A percentile compares a stretch with the other conserved stretches of the same genome.
Conservation (phyloP, 345 rosid species). For the Kandelia obovata region DNA sequence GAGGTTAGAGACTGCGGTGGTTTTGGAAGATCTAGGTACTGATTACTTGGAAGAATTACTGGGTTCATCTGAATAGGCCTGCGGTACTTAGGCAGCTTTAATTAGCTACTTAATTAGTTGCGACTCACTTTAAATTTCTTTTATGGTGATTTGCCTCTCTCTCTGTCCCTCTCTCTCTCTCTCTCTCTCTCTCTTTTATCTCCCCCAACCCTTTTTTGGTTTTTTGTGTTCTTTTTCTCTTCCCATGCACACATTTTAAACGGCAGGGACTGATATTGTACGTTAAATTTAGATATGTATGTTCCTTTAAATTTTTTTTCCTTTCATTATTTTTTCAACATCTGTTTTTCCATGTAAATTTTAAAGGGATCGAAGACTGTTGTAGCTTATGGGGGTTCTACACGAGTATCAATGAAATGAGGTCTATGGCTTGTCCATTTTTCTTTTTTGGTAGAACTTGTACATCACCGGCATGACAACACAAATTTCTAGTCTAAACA, state of each 20-base stretch:
- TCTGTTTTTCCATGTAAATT: neutral
- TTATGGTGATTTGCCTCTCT: neutral
- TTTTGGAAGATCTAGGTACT: constrained; percentile 73
- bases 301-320: neutral
- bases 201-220: too few relatives aligned
- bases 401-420: neutral
- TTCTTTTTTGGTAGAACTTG: too few relatives aligned
- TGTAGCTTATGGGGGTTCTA: neutral
- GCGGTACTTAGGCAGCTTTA: constrained; percentile 3
- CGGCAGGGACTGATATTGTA: neutral
- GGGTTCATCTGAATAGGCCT: constrained; percentile 32
- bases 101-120: too few relatives aligned
- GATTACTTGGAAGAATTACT: constrained; percentile 68
- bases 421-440: neutral
- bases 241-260: neutral
- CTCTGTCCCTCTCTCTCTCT: neutral
- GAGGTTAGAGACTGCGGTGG: constrained; percentile 48
- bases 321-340: neutral
- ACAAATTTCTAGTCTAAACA: neutral
- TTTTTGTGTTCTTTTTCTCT: neutral
- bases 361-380: neutral
- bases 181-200: too few relatives aligned
- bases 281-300: neutral
- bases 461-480: too few relatives aligned
- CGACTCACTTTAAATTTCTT: neutral